Evolutionary conservation across 805 yeast species (phyloP).

Genomic region (Lipomyces orientalis): DNA sequence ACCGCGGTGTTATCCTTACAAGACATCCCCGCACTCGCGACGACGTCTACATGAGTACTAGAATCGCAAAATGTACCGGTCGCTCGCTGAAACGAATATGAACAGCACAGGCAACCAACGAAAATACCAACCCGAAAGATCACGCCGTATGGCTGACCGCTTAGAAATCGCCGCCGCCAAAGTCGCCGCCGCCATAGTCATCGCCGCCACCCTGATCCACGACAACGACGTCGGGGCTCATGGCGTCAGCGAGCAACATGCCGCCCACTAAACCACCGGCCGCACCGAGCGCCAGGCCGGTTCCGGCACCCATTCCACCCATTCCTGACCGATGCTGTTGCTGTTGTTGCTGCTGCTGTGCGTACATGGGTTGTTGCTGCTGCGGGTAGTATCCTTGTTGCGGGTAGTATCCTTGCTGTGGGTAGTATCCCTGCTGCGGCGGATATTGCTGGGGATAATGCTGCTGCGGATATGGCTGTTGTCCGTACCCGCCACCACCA

Average conservation of each 20-base stretch:
- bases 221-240: conserved; percentile 44
- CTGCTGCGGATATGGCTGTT: conserved; percentile 33
- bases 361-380: conserved; percentile 40
- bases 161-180: conserved; percentile 42
- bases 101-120: no score
- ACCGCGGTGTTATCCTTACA: no score
- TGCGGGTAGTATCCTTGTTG: conserved; percentile 47
- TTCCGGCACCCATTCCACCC: conserved; percentile 48
- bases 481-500: conserved; percentile 7
- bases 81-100: no score
- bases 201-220: conserved; percentile 7
- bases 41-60: no score
- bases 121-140: no score
- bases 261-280: conserved; percentile 72
- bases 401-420: conserved; percentile 40
- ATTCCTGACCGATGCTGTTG: conserved; percentile 44
- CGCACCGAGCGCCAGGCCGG: conserved; percentile 53
- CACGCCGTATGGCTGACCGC: no score
- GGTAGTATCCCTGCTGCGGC: conserved; percentile 43
- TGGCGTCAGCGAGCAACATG: conserved; percentile 55
- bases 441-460: conserved; percentile 40
- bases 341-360: conserved; percentile 43
- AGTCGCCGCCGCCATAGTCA: conserved; percentile 43
- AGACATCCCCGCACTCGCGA: no score
- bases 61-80: no score